These are phyloP conservation scores for Suillus hirtellus DNA, from an alignment of 768 basidiomycete genomes.

Conservation along the genomic window DNA sequence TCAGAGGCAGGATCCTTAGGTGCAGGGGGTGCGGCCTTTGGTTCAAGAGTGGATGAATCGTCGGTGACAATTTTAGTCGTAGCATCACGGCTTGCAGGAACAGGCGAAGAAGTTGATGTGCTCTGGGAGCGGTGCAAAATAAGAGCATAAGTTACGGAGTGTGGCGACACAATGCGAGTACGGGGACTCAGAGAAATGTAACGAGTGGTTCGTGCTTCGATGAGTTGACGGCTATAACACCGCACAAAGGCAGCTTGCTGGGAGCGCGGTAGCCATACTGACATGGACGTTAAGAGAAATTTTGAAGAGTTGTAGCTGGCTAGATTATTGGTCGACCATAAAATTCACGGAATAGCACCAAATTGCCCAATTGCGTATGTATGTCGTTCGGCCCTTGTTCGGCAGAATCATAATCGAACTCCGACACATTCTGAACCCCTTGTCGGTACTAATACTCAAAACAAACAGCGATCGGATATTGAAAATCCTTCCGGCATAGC, in stretches of 20 bases:
- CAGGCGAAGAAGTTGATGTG: constrained; percentile 30
- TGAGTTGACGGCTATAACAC: constrained; percentile 25
- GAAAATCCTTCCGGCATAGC: too few species aligned
- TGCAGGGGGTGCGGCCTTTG: constrained; percentile 50
- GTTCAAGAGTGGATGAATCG: constrained; percentile 34
- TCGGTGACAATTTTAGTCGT: constrained; percentile 5
- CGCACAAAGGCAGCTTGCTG: constrained; percentile 45
- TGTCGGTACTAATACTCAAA: too few species aligned
- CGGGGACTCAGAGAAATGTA: constrained; percentile 20
- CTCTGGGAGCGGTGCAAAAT: constrained; percentile 35
- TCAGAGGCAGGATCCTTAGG: constrained; percentile 43
- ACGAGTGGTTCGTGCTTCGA: constrained; percentile 24
- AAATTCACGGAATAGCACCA: constrained; percentile 7
- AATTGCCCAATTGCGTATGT: not conserved
- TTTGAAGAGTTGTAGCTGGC: not conserved
- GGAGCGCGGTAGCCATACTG: constrained; percentile 72
- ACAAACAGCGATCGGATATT: too few species aligned
- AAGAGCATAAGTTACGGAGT: constrained; percentile 20
- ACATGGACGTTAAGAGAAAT: constrained; percentile 45
- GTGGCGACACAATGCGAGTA: constrained; percentile 16
- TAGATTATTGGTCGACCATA: constrained; percentile 14
- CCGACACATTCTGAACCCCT: too few species aligned
- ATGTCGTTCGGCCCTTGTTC: not conserved
- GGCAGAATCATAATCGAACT: too few species aligned
- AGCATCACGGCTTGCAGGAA: constrained; percentile 14